Evolutionary conservation across 257 asterid species (phyloP).

Genomic region (Salvia splendens): DNA sequence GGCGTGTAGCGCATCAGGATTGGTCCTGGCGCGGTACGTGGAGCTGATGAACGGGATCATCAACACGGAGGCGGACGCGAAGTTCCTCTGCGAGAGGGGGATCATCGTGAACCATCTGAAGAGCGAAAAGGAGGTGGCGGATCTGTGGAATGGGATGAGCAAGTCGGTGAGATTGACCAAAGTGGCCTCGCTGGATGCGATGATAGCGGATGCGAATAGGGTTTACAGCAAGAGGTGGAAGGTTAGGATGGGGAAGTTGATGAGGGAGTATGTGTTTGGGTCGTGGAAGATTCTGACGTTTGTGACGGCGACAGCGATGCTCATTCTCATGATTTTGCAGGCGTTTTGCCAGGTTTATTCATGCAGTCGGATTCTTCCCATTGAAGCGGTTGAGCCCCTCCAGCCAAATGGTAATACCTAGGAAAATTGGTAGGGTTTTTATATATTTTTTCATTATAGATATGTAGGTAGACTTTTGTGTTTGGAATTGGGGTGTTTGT

Average conservation of each 20-base stretch:
- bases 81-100: conserved; percentile 54
- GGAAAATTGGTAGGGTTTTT: neutral
- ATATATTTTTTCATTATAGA: no score
- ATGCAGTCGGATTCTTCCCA: conserved; percentile 38
- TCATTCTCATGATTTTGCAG: conserved; percentile 51
- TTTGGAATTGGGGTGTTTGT: no score
- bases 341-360: conserved; percentile 59
- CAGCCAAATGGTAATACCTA: neutral
- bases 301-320: conserved; percentile 43
- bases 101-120: conserved; percentile 58
- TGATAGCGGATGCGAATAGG: conserved; percentile 62
- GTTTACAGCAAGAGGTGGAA: conserved; percentile 58
- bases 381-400: conserved; percentile 29
- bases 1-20: conserved; percentile 38
- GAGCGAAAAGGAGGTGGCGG: conserved; percentile 64
- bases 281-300: conserved; percentile 65
- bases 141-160: conserved; percentile 77
- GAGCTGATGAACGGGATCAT: conserved; percentile 73
- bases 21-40: conserved; percentile 51
- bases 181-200: conserved; percentile 58
- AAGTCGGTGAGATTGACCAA: conserved; percentile 62
- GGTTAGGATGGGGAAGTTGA: conserved; percentile 46
- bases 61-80: conserved; percentile 57
- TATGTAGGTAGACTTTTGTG: no score
- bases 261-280: conserved; percentile 54